Evolutionary conservation across 2,329 filamentous ascomycete genomes (phyloP).

Genomic region (Aspergillus sp.): DNA sequence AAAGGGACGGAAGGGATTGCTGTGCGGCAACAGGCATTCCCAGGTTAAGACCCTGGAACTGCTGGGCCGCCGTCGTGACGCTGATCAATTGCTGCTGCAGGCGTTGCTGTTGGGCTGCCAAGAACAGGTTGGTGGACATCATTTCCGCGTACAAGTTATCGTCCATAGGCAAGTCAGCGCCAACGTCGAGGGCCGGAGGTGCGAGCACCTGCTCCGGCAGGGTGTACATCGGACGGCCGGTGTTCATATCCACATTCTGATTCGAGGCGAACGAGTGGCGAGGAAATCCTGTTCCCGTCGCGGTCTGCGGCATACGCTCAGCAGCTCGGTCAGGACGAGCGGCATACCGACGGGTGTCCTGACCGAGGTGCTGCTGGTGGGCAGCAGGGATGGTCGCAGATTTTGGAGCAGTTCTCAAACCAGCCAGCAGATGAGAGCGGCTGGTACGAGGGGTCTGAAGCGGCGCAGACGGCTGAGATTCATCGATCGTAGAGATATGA

Average conservation of each 20-base stretch:
- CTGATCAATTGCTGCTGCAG: slow-evolving; percentile 86
- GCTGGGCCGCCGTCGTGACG: slow-evolving; percentile 75
- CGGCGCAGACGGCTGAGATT: slow-evolving; percentile 58
- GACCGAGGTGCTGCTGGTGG: slow-evolving; percentile 48
- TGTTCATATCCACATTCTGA: slow-evolving; percentile 32
- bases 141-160: slow-evolving; percentile 81
- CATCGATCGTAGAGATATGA: slow-evolving; percentile 62
- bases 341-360: slow-evolving; percentile 45
- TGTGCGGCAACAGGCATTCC: slow-evolving; percentile 40
- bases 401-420: slow-evolving; percentile 88
- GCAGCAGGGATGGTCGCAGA: slow-evolving; percentile 65
- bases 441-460: slow-evolving; percentile 83
- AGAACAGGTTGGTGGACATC: slow-evolving; percentile 81
- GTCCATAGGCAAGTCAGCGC: slow-evolving; percentile 67
- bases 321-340: slow-evolving; percentile 37
- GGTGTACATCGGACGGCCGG: slow-evolving; percentile 55
- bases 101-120: slow-evolving; percentile 90
- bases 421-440: slow-evolving; percentile 87
- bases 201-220: slow-evolving; percentile 65
- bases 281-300: slow-evolving; percentile 50
- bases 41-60: slow-evolving; percentile 71
- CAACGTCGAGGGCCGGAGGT: slow-evolving; percentile 70
- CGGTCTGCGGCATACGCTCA: slow-evolving; percentile 52
- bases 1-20: slow-evolving; percentile 46
- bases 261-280: slow-evolving; percentile 34